These are phyloP conservation scores for Cryptococcus sp. DNA, from an alignment of 1,284 basidiomycete species.

Conservation along the genomic window DNA sequence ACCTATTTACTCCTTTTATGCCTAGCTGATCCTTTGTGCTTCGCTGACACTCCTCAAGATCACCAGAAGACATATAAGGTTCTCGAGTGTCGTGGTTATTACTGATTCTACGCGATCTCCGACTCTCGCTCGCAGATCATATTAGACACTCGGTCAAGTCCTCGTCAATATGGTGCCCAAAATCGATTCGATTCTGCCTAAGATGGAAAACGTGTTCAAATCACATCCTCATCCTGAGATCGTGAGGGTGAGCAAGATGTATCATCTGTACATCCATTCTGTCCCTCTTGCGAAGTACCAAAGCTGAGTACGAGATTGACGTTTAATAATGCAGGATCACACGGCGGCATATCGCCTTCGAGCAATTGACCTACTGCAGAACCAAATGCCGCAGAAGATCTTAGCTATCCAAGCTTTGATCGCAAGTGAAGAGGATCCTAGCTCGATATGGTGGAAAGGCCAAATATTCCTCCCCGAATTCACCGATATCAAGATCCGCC, in stretches of 20 bases:
- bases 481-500: constrained; percentile 14
- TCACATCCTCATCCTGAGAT: constrained; percentile 23
- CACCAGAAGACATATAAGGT: no score
- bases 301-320: background rate
- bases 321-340: constrained; percentile 22
- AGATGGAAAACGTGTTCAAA: constrained; percentile 36
- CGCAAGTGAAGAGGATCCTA: constrained; percentile 24
- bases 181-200: constrained; percentile 16
- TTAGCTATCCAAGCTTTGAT: constrained; percentile 23
- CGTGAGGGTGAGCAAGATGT: constrained; percentile 15
- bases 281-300: background rate
- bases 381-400: constrained; percentile 33
- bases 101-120: no score
- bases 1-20: background rate
- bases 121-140: no score
- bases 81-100: no score
- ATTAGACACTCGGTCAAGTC: no score
- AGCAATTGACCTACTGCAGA: constrained; percentile 30
- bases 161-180: constrained; percentile 14
- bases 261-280: background rate
- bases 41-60: no score
- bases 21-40: no score
- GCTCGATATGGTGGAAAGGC: constrained; percentile 22
- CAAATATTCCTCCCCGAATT: constrained; percentile 19
- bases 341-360: constrained; percentile 18